Base-by-base conservation (phyloP, 148 eudicot genomes). In the Hydrangea macrophylla region DNA sequence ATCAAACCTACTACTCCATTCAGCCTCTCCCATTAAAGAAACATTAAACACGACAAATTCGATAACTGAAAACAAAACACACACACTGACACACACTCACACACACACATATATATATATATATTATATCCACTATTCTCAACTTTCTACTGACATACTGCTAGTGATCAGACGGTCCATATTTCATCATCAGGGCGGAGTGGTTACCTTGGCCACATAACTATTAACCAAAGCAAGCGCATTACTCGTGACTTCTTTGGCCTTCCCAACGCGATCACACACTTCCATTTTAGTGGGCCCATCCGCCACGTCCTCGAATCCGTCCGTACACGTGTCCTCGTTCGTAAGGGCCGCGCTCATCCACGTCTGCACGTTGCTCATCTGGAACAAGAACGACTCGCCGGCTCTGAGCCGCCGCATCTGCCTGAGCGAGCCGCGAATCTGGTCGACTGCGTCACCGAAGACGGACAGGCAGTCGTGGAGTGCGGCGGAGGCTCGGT, bases 331-430 rank as follows among this genome's bases (percentile, higher is more conserved):
- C 58, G 97, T 89, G 68, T 87, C 96, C 76, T 89, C 92, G 32
- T 92, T 84, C 0, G 96, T 85, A 24, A 92, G 53, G 1, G 92
- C 97, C 0, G 97, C 87, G 60, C 96, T 92, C 92, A 92, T 85
- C 92, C 93, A 92, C 79, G 97, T 89, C 81, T 92, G 90, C 58
- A 92, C 92, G 45, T 92, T 92, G 76, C 89, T 87, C 69, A 92
- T 35, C 81, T 85, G 78, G 76, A 89, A 92, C 78, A 68, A 59
- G 9, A 85, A 53, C 50, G 76, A 68, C 74, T 85, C 89, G 6
- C 77, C 72, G 2, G 67, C 7, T 55, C 54, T 31, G 3, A 91
- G 79, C 60, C 33, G 56, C 13, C 77, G 71, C 91, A 92, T 92
- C 78, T 87, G 86, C 77, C 64, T 67, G 18, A 85, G 75, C 17